Evolutionary conservation across 1,139 yeast species (phyloP).

Genomic region (Scheffersomyces lignicola): DNA sequence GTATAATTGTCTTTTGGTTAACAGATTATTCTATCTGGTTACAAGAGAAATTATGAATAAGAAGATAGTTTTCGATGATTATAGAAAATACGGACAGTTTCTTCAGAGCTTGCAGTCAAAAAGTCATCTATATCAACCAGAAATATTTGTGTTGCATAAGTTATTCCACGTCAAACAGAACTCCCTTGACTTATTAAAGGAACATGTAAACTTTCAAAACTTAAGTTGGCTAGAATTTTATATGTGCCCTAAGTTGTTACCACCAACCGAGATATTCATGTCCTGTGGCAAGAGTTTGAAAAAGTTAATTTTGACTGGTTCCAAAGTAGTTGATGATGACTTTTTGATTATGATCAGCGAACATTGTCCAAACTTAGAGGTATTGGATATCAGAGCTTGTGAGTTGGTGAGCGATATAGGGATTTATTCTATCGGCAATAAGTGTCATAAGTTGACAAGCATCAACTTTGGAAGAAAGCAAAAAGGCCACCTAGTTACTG

Average conservation of each 20-base stretch:
- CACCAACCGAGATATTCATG: slow-evolving; percentile 49
- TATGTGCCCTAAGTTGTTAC: slow-evolving; percentile 74
- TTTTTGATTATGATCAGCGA: slow-evolving; percentile 53
- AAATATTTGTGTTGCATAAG: slow-evolving; percentile 36
- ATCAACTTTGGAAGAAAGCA: slow-evolving; percentile 82
- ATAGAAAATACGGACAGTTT: slow-evolving; percentile 48
- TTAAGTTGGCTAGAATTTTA: slow-evolving; percentile 75
- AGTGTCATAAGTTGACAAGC: slow-evolving; percentile 54
- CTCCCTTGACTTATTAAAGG: slow-evolving; percentile 22
- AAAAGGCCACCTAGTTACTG: slow-evolving; percentile 69
- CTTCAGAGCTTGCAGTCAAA: slow-evolving; percentile 13
- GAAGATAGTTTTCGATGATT: slow-evolving; percentile 55
- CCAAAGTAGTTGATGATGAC: slow-evolving; percentile 61
- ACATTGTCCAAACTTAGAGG: slow-evolving; percentile 58
- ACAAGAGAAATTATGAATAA: slow-evolving; percentile 56
- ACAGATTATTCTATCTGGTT: slow-evolving; percentile 60
- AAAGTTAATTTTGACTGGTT: slow-evolving; percentile 74
- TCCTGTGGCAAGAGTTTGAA: slow-evolving; percentile 37
- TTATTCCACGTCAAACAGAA: slow-evolving; percentile 32
- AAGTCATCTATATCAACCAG: slow-evolving; percentile 18
- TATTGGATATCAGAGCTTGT: slow-evolving; percentile 83
- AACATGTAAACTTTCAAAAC: slow-evolving; percentile 41
- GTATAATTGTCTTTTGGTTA: slow-evolving; percentile 65
- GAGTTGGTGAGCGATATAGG: slow-evolving; percentile 77
- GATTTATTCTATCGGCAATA: slow-evolving; percentile 58